phyloP scores from a whole-genome alignment of 108 stramenopile genomes.

The Cyclotella atomus region DNA sequence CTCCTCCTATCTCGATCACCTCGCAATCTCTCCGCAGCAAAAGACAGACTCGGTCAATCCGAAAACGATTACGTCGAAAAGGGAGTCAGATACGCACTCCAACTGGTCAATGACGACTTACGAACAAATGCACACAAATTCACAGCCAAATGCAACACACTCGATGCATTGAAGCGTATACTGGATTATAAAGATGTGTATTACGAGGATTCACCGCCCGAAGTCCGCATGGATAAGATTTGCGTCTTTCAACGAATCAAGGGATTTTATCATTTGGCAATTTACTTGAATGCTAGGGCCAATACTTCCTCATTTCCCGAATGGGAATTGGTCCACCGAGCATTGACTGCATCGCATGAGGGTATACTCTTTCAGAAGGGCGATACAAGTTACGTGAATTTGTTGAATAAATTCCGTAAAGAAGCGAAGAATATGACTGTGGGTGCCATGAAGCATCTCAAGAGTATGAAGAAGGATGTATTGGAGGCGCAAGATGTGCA shows the following conservation, averaged over 20 bases:
- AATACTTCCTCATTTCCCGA: not conserved
- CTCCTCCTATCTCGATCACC: not conserved
- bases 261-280: slow-evolving; percentile 1
- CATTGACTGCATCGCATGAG: not conserved
- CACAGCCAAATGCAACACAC: not conserved
- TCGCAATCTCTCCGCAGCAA: not conserved
- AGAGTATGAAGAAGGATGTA: not conserved
- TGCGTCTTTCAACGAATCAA: not conserved
- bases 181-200: slow-evolving; percentile 1
- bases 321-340: not conserved
- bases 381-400: not conserved
- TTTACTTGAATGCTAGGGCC: not conserved
- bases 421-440: not conserved
- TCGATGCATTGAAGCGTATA: not conserved
- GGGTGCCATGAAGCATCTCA: not conserved
- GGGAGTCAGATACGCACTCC: not conserved
- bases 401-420: not conserved
- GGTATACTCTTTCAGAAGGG: not conserved
- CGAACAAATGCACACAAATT: slow-evolving; percentile 1
- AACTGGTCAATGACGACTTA: not conserved
- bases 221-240: not conserved
- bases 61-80: slow-evolving; percentile 8
- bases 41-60: not conserved
- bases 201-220: not conserved
- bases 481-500: not conserved